A percentile compares a stretch with the other conserved stretches of the same genome.
Evolutionary conservation across 768 basidiomycete species (phyloP).

Genomic region (Lepiota brunneoincarnata): DNA sequence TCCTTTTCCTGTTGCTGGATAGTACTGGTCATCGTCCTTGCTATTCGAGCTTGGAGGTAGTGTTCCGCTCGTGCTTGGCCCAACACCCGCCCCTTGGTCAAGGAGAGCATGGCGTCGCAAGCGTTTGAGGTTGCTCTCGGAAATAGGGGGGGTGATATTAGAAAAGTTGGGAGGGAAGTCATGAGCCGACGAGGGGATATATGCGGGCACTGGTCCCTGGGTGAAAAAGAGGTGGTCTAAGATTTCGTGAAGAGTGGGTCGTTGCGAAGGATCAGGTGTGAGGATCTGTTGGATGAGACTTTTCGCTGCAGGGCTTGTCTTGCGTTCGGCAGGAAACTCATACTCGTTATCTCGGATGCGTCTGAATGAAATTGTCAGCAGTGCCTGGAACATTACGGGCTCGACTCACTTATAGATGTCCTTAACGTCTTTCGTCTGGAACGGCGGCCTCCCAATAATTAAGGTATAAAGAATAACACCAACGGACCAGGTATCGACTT

Average conservation of each 20-base stretch:
- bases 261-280: conserved; percentile 76
- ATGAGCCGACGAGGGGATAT: conserved; percentile 78
- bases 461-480: conserved; percentile 97
- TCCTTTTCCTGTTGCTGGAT: conserved; percentile 91
- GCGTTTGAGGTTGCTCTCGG: conserved; percentile 66
- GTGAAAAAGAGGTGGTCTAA: conserved; percentile 84
- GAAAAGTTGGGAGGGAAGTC: conserved; percentile 76
- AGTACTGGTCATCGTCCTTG: conserved; percentile 48
- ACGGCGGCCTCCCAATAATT: conserved; percentile 91
- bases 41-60: conserved; percentile 23
- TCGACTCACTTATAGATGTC: conserved; percentile 81
- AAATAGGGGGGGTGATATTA: conserved; percentile 56
- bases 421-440: conserved; percentile 98
- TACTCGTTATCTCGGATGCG: conserved; percentile 94
- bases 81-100: conserved; percentile 46
- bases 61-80: conserved; percentile 3
- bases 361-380: conserved; percentile 33
- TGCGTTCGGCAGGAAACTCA: conserved; percentile 79
- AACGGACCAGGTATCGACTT: conserved; percentile 97
- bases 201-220: conserved; percentile 74
- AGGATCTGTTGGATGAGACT: conserved; percentile 83
- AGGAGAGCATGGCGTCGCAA: conserved; percentile 61
- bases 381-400: not conserved
- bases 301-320: conserved; percentile 68
- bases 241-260: conserved; percentile 84